Base-by-base conservation (phyloP, 371 early-diverging fungal species). In the Chytridium lagenaria region DNA sequence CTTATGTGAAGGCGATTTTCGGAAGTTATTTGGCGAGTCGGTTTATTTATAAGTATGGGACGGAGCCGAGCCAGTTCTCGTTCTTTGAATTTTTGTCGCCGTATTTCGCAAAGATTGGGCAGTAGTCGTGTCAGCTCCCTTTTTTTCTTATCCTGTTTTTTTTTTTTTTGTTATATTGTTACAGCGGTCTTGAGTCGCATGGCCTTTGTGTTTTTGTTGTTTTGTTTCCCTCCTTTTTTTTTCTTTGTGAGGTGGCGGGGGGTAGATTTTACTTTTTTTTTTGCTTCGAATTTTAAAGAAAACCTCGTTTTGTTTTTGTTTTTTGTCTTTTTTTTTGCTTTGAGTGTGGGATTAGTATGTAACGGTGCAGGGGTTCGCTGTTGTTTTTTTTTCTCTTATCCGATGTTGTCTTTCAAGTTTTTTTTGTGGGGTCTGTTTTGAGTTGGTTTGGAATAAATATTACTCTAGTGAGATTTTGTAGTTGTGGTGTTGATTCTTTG, bases 11-110 rank as follows among this genome's bases (percentile, higher is more conserved):
- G 78, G 96, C 98, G 67, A 96, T 98, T 78, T 98, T 98, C 88
- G 97, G 98, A 67, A 89, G 92, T 22, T 96, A 92, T 81, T 81
- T 98, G 70, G 98, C 98, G 15, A 91, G 92, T 68, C 89, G 94
- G 66, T 98, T 98, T 82, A 84, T 98, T 64, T 98, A 98, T 88
- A 90, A 92, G 86, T 96, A 95, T 75, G 98, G 98, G 37, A 91
- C 92, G 40, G 87, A 91, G 70, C 98, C 98, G 44, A 89, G 90
- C 73, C 97, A 98, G 85, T 98, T 98, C 85, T 96, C 98, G 59
- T 98, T 98, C 92, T 98, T 98, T 82, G 97, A 97, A 84, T 98
- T 92, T 83, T 95, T 98, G 61, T 75, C 81, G 22, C 83, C 83
- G 10, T 83, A 78, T 70, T 83, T 83, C 64, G 76, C 79, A 49